Evolutionary conservation across 140 eudicot genomes (phyloP).

Genomic region (Anethum foeniculum): DNA sequence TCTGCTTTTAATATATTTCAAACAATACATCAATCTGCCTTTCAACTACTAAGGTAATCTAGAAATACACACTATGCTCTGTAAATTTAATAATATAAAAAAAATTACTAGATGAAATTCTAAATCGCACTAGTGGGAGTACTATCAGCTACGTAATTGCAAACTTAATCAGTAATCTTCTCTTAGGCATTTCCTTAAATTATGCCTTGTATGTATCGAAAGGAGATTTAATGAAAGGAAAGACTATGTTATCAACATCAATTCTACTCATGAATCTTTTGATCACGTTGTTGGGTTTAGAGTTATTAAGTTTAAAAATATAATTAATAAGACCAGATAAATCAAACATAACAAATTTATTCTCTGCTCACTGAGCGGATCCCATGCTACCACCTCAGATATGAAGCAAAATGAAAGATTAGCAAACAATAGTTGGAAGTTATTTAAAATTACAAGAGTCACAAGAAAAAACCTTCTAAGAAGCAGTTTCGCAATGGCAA

Average conservation of each 20-base stretch:
- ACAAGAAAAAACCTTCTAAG: constrained; percentile 53
- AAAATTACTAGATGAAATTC: background rate
- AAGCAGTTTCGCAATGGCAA: constrained; percentile 49
- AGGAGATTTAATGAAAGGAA: background rate
- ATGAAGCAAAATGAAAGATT: background rate
- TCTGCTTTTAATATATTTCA: background rate
- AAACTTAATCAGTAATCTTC: background rate
- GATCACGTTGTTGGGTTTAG: background rate
- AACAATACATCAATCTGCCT: background rate
- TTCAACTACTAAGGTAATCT: background rate
- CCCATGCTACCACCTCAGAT: background rate
- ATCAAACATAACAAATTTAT: background rate
- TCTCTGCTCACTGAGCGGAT: background rate
- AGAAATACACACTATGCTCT: background rate
- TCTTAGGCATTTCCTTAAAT: background rate
- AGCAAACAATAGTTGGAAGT: background rate
- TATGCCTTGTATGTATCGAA: background rate
- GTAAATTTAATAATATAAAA: background rate
- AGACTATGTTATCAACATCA: background rate
- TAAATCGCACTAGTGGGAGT: background rate
- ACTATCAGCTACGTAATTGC: background rate
- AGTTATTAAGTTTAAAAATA: background rate
- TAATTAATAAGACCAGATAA: background rate
- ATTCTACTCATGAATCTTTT: background rate
- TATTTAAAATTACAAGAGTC: background rate